A percentile compares a stretch with the other conserved stretches of the same genome.
Evolutionary conservation across 495 filamentous ascomycete species (phyloP).

Genomic region (Geopyxis carbonaria): DNA sequence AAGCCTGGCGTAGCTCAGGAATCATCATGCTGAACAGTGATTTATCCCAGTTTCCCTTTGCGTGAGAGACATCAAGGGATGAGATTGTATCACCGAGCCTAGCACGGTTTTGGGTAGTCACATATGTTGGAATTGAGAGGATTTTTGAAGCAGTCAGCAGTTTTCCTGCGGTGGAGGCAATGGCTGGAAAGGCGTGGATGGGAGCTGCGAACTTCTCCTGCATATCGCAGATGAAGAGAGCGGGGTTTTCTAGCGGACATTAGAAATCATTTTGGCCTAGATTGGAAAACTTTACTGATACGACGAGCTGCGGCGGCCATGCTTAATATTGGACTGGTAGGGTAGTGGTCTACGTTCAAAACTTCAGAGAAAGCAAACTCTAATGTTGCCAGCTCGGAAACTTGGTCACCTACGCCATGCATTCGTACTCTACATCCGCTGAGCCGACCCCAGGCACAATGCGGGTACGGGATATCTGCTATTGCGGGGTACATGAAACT

Average conservation of each 20-base stretch:
- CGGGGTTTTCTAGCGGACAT: constrained; percentile 41
- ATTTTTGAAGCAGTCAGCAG: constrained; percentile 36
- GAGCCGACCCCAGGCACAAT: too few relatives aligned
- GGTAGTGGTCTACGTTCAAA: too few relatives aligned
- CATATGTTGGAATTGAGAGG: constrained; percentile 60
- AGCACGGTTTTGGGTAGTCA: constrained; percentile 64
- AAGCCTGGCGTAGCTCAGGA: constrained; percentile 18
- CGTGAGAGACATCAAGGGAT: constrained; percentile 33
- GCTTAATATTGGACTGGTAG: not conserved
- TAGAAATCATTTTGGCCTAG: too few relatives aligned
- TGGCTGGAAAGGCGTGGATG: constrained; percentile 56
- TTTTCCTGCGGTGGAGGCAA: constrained; percentile 37
- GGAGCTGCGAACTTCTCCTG: constrained; percentile 79
- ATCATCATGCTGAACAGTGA: constrained; percentile 74
- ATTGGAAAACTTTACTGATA: too few relatives aligned
- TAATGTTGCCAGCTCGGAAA: too few relatives aligned
- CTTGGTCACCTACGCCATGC: too few relatives aligned
- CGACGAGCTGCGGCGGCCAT: not conserved
- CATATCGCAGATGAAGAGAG: constrained; percentile 75
- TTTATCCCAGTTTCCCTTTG: constrained; percentile 54
- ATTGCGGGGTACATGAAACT: too few relatives aligned
- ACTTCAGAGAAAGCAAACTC: too few relatives aligned
- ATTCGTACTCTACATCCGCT: too few relatives aligned
- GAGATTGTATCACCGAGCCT: constrained; percentile 62
- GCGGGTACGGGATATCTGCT: too few relatives aligned